Conservation (phyloP, 164 flowering plant species). For the Dillenia suffruticosa region DNA sequence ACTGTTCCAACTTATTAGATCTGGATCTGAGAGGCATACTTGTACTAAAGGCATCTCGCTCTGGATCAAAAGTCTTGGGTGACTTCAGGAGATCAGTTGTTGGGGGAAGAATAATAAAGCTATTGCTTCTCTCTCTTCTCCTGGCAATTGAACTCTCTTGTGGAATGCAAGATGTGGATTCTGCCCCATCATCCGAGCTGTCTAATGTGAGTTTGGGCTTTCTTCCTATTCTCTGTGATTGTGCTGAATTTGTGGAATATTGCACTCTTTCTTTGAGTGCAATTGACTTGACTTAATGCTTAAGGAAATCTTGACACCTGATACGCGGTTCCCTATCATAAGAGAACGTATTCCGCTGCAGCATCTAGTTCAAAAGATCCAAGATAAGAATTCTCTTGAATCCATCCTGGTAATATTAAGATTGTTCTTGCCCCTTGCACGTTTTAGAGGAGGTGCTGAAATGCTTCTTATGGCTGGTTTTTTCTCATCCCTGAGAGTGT, state of each 20-base stretch:
- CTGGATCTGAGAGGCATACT: constrained; percentile 12
- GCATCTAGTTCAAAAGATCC: constrained; percentile 51
- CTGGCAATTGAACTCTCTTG: constrained; percentile 33
- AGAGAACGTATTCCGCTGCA: constrained; percentile 60
- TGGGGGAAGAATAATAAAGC: constrained; percentile 30
- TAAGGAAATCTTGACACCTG: constrained; percentile 44
- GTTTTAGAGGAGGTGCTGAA: constrained; percentile 68
- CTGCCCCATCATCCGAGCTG: constrained; percentile 40
- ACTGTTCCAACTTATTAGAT: constrained; percentile 53
- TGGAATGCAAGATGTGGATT: constrained; percentile 16
- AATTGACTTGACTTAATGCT: constrained; percentile 49
- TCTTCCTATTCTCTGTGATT: constrained; percentile 69
- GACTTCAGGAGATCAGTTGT: constrained; percentile 30
- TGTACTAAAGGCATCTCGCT: constrained; percentile 48
- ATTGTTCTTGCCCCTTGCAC: constrained; percentile 77
- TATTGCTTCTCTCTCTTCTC: constrained; percentile 55
- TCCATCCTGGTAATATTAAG: constrained; percentile 51
- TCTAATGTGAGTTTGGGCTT: constrained; percentile 51
- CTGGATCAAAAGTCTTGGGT: constrained; percentile 52
- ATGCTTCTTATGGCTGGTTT: constrained; percentile 64
- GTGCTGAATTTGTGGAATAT: constrained; percentile 37
- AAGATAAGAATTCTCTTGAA: constrained; percentile 34
- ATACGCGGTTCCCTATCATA: constrained; percentile 79
- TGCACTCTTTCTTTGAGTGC: constrained; percentile 55
- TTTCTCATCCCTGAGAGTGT: constrained; percentile 46